Conservation (phyloP, 495 filamentous ascomycete species). For the Cairneyella variabilis region DNA sequence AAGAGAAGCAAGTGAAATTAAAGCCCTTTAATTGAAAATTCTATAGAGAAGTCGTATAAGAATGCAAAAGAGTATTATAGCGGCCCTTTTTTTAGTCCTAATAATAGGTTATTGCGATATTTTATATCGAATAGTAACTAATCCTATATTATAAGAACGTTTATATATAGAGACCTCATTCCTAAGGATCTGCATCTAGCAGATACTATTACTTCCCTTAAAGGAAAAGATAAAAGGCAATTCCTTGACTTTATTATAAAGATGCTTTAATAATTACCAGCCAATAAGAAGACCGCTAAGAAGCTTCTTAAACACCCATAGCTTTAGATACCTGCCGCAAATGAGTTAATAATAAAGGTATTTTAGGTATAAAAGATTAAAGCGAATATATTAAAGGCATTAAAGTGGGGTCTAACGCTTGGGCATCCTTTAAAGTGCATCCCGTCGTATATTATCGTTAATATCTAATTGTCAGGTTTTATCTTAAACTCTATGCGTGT, state of each 20-base stretch:
- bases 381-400: no score
- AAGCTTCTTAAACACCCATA: constrained; percentile 39
- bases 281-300: constrained; percentile 38
- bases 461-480: no score
- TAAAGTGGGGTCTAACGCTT: no score
- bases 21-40: background rate
- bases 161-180: background rate
- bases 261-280: constrained; percentile 48
- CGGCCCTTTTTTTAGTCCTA: background rate
- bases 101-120: background rate
- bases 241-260: constrained; percentile 39
- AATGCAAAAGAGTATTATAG: background rate
- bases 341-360: no score
- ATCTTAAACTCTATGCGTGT: no score
- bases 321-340: no score
- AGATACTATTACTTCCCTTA: background rate
- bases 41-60: background rate
- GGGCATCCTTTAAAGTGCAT: no score
- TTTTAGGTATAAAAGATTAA: no score
- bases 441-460: no score
- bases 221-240: constrained; percentile 19
- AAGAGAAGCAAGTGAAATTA: background rate
- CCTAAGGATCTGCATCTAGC: background rate
- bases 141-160: background rate
- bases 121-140: no score